A percentile compares a stretch with the other conserved stretches of the same genome.
These are phyloP conservation scores for Lactarius sanguifluus DNA, from an alignment of 768 basidiomycete species.

Conservation along the genomic window DNA sequence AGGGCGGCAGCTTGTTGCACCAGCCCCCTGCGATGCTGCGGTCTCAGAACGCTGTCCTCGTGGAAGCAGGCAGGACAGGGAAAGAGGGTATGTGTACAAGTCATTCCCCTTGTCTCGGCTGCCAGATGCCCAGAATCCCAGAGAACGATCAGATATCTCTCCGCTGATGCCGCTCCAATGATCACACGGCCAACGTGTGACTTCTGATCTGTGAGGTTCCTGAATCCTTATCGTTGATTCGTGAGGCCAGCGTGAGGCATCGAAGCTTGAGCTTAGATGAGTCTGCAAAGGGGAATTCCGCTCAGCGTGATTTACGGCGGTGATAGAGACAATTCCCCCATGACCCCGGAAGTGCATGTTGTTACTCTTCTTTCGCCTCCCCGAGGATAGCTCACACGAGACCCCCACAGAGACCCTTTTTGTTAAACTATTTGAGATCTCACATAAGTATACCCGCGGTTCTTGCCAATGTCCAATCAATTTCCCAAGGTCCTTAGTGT, in stretches of 20 bases:
- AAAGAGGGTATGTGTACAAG: neutral
- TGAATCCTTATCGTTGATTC: neutral
- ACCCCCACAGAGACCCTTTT: no score
- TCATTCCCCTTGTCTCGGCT: neutral
- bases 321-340: no score
- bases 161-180: neutral
- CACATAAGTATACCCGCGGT: no score
- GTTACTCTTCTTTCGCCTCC: no score
- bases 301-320: no score
- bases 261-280: neutral
- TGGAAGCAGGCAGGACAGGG: neutral
- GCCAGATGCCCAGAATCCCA: neutral
- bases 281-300: neutral
- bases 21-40: neutral
- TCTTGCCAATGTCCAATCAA: no score
- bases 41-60: neutral
- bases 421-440: no score
- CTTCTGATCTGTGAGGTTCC: neutral
- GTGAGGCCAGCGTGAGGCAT: no score
- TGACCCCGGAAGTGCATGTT: no score
- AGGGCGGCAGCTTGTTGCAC: no score
- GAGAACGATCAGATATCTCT: neutral
- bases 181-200: neutral
- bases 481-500: no score
- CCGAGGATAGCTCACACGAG: no score